Evolutionary conservation across 2,329 filamentous ascomycete species (phyloP).

Genomic region (Aspergillus candidus): DNA sequence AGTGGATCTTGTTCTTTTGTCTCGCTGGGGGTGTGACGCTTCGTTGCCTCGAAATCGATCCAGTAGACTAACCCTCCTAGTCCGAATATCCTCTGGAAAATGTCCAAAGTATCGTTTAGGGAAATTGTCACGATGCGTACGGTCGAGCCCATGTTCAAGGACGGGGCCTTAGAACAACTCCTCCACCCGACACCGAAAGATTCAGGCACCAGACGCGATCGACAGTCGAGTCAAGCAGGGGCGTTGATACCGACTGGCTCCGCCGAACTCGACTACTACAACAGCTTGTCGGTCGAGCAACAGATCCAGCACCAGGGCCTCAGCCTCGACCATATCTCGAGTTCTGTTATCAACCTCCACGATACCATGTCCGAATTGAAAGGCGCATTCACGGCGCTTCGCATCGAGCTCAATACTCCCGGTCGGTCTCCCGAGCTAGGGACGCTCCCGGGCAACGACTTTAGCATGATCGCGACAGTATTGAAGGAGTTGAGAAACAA

Average conservation of each 20-base stretch:
- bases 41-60: not conserved
- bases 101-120: conserved; percentile 34
- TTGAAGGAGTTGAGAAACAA: conserved; percentile 35
- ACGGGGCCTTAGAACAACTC: conserved; percentile 28
- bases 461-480: conserved; percentile 35
- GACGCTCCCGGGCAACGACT: conserved; percentile 17
- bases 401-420: conserved; percentile 32
- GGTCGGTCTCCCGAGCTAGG: conserved; percentile 19
- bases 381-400: conserved; percentile 32
- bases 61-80: conserved; percentile 15
- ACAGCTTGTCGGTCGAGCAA: conserved; percentile 21
- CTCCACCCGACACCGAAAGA: conserved; percentile 21
- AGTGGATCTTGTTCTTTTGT: conserved; percentile 8
- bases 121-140: conserved; percentile 37
- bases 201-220: conserved; percentile 12
- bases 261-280: conserved; percentile 12
- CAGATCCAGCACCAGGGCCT: conserved; percentile 34
- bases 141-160: conserved; percentile 30
- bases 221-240: conserved; percentile 13
- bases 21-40: not conserved
- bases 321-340: conserved; percentile 35
- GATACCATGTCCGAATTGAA: conserved; percentile 38
- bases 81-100: conserved; percentile 36
- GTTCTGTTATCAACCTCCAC: conserved; percentile 33
- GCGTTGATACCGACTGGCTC: conserved; percentile 20